Conservation (phyloP, 768 basidiomycete species). For the Pleurotus ostreatus region DNA sequence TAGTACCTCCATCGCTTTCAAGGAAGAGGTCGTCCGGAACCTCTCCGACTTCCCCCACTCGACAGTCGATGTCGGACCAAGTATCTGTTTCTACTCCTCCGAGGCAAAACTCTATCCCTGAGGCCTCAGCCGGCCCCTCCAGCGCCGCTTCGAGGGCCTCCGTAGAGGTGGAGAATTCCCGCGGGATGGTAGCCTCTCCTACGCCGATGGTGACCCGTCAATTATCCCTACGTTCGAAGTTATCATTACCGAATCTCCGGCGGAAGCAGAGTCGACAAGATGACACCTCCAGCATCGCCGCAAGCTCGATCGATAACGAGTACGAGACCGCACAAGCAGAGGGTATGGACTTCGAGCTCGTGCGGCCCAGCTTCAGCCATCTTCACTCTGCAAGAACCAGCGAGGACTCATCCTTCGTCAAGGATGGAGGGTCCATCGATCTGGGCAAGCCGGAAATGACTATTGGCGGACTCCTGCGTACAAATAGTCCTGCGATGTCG, state of each 20-base stretch:
- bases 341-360: constrained; percentile 79
- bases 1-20: not conserved
- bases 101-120: not conserved
- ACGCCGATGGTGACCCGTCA: constrained; percentile 32
- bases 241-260: constrained; percentile 66
- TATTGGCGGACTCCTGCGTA: constrained; percentile 18
- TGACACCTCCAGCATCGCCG: constrained; percentile 23
- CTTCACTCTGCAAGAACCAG: constrained; percentile 38
- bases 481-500: constrained; percentile 44
- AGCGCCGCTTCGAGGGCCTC: constrained; percentile 2
- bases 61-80: not conserved
- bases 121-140: constrained; percentile 1
- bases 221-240: constrained; percentile 50
- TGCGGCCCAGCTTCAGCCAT: constrained; percentile 53
- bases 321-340: constrained; percentile 68
- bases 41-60: not conserved
- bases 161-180: constrained; percentile 20
- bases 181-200: constrained; percentile 33
- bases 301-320: constrained; percentile 23
- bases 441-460: constrained; percentile 9
- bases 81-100: not conserved
- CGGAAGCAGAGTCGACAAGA: constrained; percentile 36
- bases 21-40: not conserved
- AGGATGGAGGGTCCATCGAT: constrained; percentile 28
- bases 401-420: constrained; percentile 48